Conservation (phyloP, 2,329 filamentous ascomycete species). For the Domatiomyces catenatus region DNA sequence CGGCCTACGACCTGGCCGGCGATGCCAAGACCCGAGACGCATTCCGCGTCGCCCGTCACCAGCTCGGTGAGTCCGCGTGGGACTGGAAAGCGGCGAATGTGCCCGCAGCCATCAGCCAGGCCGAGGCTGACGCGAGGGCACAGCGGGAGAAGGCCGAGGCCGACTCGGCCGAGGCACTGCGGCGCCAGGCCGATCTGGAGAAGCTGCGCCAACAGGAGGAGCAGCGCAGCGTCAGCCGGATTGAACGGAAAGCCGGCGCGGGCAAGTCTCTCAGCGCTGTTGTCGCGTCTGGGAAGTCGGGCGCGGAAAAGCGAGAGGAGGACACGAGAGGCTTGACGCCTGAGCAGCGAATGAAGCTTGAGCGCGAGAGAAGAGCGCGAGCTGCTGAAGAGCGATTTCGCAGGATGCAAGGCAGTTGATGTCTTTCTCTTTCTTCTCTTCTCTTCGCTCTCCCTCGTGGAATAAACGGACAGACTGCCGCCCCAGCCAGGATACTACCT, state of each 20-base stretch:
- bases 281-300: constrained; percentile 44
- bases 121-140: constrained; percentile 54
- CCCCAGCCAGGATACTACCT: neutral
- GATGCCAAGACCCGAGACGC: constrained; percentile 76
- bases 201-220: constrained; percentile 50
- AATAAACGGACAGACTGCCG: no score
- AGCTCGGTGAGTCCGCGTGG: constrained; percentile 63
- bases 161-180: constrained; percentile 51
- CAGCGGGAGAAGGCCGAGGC: constrained; percentile 55
- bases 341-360: constrained; percentile 70
- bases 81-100: constrained; percentile 65
- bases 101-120: constrained; percentile 52
- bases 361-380: constrained; percentile 75
- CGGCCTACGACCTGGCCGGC: constrained; percentile 72
- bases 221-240: constrained; percentile 21
- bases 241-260: constrained; percentile 35
- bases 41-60: constrained; percentile 72
- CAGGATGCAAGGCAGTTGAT: constrained; percentile 37
- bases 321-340: constrained; percentile 72
- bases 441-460: no score
- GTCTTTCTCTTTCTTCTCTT: no score
- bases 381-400: constrained; percentile 80
- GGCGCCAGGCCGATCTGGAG: constrained; percentile 60
- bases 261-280: constrained; percentile 43
- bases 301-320: constrained; percentile 67